A percentile compares a stretch with the other conserved stretches of the same genome.
Conservation (phyloP, 1,139 yeast genomes). For the Entelexis paramagnoliae region DNA sequence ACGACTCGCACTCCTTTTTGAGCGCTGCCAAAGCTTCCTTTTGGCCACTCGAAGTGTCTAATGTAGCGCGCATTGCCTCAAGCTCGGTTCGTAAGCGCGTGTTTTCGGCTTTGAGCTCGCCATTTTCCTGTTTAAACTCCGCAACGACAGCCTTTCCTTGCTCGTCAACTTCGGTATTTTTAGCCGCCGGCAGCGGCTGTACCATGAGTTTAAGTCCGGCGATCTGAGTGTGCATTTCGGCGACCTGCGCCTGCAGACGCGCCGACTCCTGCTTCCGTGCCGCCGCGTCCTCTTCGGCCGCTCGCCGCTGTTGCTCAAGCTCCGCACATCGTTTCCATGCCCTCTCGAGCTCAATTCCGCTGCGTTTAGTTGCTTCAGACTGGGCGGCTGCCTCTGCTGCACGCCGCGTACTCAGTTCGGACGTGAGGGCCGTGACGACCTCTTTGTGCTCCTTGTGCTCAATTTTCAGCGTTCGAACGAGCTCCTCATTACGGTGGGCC, state of each 20-base stretch:
- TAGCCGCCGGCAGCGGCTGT: neutral
- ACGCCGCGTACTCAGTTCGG: slow-evolving; percentile 5
- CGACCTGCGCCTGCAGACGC: neutral
- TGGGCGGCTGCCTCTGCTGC: neutral
- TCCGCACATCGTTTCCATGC: slow-evolving; percentile 6
- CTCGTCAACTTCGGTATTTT: neutral
- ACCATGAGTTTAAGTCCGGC: neutral
- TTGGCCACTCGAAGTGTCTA: neutral
- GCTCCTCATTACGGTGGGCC: slow-evolving; percentile 8
- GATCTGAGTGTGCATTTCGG: slow-evolving; percentile 3
- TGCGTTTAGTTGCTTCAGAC: neutral
- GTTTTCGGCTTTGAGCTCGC: neutral
- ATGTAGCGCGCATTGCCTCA: neutral
- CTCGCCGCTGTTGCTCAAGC: neutral
- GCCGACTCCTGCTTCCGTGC: neutral
- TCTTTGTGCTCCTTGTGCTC: slow-evolving; percentile 13
- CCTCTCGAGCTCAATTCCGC: neutral
- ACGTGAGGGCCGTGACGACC: slow-evolving; percentile 10
- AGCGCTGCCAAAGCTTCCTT: neutral
- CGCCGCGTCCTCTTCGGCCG: neutral
- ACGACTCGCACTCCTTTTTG: neutral
- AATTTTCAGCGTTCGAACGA: neutral
- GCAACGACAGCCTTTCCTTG: neutral
- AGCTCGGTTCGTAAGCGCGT: neutral
- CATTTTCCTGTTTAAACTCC: neutral